Conservation (phyloP, 73 alveolate species). For the Effrenium voratum region DNA sequence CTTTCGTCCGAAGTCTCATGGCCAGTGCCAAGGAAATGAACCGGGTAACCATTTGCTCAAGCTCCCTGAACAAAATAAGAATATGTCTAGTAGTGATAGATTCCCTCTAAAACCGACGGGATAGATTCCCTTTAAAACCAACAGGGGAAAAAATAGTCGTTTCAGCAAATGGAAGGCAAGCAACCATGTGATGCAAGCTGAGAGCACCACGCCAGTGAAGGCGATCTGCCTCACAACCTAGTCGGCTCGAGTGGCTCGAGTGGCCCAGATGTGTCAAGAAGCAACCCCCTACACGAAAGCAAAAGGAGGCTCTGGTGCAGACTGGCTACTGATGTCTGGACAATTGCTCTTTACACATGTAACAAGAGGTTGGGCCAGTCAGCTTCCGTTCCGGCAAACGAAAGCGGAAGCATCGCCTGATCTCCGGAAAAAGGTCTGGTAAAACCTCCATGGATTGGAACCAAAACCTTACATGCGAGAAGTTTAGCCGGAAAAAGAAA, state of each 20-base stretch:
- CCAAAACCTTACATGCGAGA: too few relatives aligned
- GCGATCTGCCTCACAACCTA: constrained; percentile 64
- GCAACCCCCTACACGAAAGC: neutral
- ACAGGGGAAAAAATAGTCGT: neutral
- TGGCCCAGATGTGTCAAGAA: neutral
- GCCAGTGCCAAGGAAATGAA: too few relatives aligned
- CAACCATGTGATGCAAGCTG: neutral
- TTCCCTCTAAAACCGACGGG: too few relatives aligned
- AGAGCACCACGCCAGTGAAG: constrained; percentile 8
- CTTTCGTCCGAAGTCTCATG: too few relatives aligned
- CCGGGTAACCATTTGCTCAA: too few relatives aligned
- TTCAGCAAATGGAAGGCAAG: neutral
- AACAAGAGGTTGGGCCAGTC: neutral
- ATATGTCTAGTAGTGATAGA: too few relatives aligned
- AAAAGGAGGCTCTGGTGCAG: neutral
- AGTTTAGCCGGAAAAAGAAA: too few relatives aligned
- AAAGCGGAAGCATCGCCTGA: too few relatives aligned
- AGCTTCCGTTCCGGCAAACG: neutral
- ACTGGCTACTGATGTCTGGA: neutral
- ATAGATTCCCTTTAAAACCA: neutral
- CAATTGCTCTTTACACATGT: neutral
- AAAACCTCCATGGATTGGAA: too few relatives aligned
- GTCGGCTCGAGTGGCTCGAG: neutral
- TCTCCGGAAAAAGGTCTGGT: too few relatives aligned
- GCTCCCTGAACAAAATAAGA: too few relatives aligned